Evolutionary conservation across 345 rosid genomes (phyloP), one percentile per base, ranked within the genome.

Genomic region (Acer negundo): DNA sequence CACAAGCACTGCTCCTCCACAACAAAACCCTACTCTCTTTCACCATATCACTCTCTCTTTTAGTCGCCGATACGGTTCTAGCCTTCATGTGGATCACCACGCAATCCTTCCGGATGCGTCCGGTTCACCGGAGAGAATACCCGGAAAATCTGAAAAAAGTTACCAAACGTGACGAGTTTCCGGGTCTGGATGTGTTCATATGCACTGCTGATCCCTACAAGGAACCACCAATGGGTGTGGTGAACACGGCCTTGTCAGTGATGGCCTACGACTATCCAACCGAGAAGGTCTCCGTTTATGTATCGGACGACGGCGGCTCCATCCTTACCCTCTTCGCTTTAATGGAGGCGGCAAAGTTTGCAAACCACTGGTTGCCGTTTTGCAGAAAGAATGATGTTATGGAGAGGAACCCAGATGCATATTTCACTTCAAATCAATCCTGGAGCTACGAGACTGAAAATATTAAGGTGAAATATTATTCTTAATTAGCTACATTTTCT

Each of bases 121-220:
- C 90, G 4, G 64, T 85, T 64, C 74, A 56, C 24, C 86, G 94
- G 3, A 38, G 72, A n/a, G 89, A 93, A 51, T 81, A 73, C 80
- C 93, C 88, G 0, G 91, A 87, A 65, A 81, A 78, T 68, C 86
- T 86, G 1, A 51, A 80, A 23, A 80, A 67, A 49, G 79, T 77
- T 12, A 2, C 81, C 46, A 74, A 76, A 40, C 55, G 75, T n/a
- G 75, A 79, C 7, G 88, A 87, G 9, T 84, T 80, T 15, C 95
- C 95, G 38, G 38, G 38, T 9, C 10, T 94, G 47, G 98, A 94
- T 56, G 85, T 94, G 80, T 90, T 93, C 71, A 77, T 94, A 63
- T 94, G 97, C 89, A 93, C 98, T 8, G 97, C 98, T 40, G 97
- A 93, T 82, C 98, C 98, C 0, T 87, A 81, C 82, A 94, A 88